Evolutionary conservation across 2,329 filamentous ascomycete genomes (phyloP).

Genomic region (Chlorencoelia australis): DNA sequence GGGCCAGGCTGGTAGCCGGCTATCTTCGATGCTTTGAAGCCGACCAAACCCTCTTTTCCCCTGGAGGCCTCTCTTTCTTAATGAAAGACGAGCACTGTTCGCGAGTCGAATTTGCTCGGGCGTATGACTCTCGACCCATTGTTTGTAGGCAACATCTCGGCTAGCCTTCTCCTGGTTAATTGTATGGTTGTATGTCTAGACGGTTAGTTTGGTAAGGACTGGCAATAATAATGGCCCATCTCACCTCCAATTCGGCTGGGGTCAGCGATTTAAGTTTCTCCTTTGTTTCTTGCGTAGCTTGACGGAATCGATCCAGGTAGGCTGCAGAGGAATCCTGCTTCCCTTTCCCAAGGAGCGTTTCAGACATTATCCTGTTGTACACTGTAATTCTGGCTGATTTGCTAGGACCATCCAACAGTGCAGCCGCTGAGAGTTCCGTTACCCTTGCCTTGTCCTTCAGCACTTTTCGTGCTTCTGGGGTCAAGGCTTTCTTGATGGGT

Average conservation of each 20-base stretch:
- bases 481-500: neutral
- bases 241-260: conserved; percentile 29
- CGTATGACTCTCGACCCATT: conserved; percentile 45
- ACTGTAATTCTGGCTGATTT: no score
- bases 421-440: conserved; percentile 9
- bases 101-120: conserved; percentile 47
- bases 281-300: conserved; percentile 9
- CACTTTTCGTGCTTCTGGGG: conserved; percentile 7
- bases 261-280: conserved; percentile 27
- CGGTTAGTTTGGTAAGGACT: conserved; percentile 7
- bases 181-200: conserved; percentile 42
- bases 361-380: no score
- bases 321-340: no score
- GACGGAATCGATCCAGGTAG: no score
- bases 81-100: conserved; percentile 42
- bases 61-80: conserved; percentile 13
- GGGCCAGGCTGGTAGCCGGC: conserved; percentile 39
- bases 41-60: neutral
- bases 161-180: conserved; percentile 36
- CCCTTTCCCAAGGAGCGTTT: no score
- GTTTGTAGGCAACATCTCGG: conserved; percentile 34
- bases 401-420: conserved; percentile 24
- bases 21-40: conserved; percentile 36
- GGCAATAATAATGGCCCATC: conserved; percentile 4
- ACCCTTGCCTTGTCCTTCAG: conserved; percentile 23